Percentiles rank a stretch among this genome's conserved stretches.
Conservation (phyloP, 495 filamentous ascomycete species). For the Achaetomiella virescens region DNA sequence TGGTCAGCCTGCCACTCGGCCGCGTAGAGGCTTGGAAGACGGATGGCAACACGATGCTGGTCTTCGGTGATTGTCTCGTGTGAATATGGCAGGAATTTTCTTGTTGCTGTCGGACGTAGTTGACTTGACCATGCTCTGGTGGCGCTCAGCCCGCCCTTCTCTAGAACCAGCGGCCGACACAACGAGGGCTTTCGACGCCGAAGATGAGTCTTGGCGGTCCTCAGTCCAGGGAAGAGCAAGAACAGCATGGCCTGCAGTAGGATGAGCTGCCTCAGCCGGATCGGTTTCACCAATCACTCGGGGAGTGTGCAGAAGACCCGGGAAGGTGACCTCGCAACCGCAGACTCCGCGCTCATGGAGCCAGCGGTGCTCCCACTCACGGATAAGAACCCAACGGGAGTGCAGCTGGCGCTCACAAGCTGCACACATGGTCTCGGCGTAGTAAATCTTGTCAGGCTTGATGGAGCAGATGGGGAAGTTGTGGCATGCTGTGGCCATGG, state of each 20-base stretch:
- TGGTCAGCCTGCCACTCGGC: constrained; percentile 41
- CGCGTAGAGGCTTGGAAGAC: constrained; percentile 31
- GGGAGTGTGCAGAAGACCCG: constrained; percentile 26
- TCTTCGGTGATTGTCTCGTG: constrained; percentile 16
- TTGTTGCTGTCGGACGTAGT: neutral
- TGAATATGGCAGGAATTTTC: constrained; percentile 21
- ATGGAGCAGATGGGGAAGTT: constrained; percentile 30
- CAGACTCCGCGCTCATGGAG: constrained; percentile 43
- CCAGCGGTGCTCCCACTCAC: constrained; percentile 42
- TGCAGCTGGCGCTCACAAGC: constrained; percentile 36
- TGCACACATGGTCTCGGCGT: constrained; percentile 32
- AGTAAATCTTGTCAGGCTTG: constrained; percentile 22
- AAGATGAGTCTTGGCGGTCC: neutral
- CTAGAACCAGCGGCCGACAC: neutral
- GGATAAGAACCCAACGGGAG: constrained; percentile 34
- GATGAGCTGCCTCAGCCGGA: neutral
- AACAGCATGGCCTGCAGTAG: neutral
- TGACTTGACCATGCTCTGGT: neutral
- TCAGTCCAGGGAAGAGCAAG: neutral
- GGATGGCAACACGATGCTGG: constrained; percentile 22
- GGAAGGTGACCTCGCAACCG: constrained; percentile 34
- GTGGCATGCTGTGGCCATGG: constrained; percentile 32
- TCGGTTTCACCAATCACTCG: constrained; percentile 19
- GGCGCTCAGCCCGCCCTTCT: neutral
- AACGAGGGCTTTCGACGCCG: neutral